Conservation (phyloP, 176 grass and related monocot species). For the Guadua angustifolia region DNA sequence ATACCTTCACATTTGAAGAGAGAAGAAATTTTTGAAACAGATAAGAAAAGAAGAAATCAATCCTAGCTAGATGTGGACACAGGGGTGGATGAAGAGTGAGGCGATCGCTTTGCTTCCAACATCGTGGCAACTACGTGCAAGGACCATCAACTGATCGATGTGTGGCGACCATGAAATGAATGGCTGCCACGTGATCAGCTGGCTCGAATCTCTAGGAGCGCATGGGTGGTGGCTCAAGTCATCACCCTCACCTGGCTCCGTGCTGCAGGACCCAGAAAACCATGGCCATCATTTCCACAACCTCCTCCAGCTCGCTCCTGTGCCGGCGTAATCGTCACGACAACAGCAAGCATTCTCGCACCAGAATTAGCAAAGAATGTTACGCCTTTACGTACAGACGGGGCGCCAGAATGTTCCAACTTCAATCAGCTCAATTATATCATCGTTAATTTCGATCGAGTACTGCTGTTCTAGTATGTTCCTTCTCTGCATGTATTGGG, state of each 20-base stretch:
- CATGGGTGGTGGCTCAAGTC: slow-evolving; percentile 37
- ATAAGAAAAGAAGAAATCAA: not conserved
- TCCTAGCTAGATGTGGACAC: not conserved
- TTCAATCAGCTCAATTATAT: not conserved
- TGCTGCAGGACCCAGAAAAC: slow-evolving; percentile 39
- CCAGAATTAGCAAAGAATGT: slow-evolving; percentile 30
- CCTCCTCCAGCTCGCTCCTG: not conserved
- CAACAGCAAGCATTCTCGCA: not conserved
- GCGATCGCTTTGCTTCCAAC: not conserved
- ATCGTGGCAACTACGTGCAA: slow-evolving; percentile 22
- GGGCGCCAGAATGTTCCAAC: not conserved
- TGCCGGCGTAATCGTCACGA: not conserved
- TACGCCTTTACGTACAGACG: not conserved
- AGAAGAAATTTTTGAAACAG: not conserved
- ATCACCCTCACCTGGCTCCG: not conserved
- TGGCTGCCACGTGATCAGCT: not conserved
- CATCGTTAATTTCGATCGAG: too few species aligned
- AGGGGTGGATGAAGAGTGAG: slow-evolving; percentile 1
- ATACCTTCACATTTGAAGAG: not conserved
- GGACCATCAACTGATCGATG: slow-evolving; percentile 27
- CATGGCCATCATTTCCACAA: slow-evolving; percentile 38
- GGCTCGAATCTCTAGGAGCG: not conserved
- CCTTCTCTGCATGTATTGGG: not conserved
- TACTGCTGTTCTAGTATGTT: not conserved
- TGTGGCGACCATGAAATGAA: not conserved